Evolutionary conservation across 345 rosid species (phyloP).

Genomic region (Pugionium cornutum): DNA sequence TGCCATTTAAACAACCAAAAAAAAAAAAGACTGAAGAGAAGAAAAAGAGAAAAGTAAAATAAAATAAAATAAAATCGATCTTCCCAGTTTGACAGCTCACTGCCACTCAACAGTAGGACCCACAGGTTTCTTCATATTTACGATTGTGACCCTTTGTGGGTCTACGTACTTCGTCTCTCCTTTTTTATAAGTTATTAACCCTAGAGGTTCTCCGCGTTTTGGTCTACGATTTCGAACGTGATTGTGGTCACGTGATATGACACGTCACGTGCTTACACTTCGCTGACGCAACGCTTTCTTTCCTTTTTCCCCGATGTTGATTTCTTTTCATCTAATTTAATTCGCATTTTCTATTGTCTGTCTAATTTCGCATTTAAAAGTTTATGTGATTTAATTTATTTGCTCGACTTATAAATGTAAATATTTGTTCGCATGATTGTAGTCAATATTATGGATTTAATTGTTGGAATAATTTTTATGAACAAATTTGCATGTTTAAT

Average conservation of each 20-base stretch:
- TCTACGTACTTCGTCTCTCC: conserved; percentile 5
- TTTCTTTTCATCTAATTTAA: too few species aligned
- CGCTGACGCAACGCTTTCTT: conserved; percentile 37
- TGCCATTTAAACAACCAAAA: conserved; percentile 22
- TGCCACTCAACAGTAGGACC: conserved; percentile 40
- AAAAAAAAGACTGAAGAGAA: not conserved
- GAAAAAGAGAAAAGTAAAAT: not conserved
- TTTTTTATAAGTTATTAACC: not conserved
- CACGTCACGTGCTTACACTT: conserved; percentile 40
- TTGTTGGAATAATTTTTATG: too few species aligned
- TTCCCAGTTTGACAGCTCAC: conserved; percentile 45
- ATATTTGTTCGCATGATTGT: too few species aligned
- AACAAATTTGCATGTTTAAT: too few species aligned
- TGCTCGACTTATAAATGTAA: too few species aligned
- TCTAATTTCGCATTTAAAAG: too few species aligned
- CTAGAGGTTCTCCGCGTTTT: conserved; percentile 46
- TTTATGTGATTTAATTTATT: too few species aligned
- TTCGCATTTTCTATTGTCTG: not conserved
- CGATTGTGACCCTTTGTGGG: conserved; percentile 31
- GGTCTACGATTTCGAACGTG: conserved; percentile 25
- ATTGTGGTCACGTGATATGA: conserved; percentile 40
- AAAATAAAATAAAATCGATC: not conserved
- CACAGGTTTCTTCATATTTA: conserved; percentile 11
- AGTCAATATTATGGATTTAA: too few species aligned
- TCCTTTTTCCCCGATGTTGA: not conserved